A percentile compares a stretch with the other conserved stretches of the same genome.
These are phyloP conservation scores for Pneumocystis canis DNA, from an alignment of 1,139 yeast species.

Conservation along the genomic window DNA sequence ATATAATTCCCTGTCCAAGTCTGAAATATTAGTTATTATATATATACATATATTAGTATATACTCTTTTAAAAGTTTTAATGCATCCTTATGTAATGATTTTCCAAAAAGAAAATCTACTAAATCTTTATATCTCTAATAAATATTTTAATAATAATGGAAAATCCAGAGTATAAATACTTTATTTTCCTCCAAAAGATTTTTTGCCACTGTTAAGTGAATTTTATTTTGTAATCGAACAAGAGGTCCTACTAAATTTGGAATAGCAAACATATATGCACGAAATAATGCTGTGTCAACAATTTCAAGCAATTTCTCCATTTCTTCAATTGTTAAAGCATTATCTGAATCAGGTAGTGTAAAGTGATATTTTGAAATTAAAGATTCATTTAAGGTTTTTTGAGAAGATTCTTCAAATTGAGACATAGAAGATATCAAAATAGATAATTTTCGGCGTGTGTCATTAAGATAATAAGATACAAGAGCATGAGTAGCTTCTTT, in stretches of 20 bases:
- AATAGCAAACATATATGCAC: constrained; percentile 51
- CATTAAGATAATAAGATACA: constrained; percentile 40
- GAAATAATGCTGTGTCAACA: constrained; percentile 68
- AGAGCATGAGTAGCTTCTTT: constrained; percentile 34
- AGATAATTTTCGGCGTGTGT: constrained; percentile 33
- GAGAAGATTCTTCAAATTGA: constrained; percentile 15
- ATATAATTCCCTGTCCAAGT: constrained; percentile 15
- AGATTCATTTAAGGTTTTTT: constrained; percentile 20
- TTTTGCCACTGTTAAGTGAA: constrained; percentile 53
- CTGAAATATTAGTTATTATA: constrained; percentile 3
- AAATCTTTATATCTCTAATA: constrained; percentile 45
- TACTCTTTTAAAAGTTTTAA: constrained; percentile 36
- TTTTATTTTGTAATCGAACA: constrained; percentile 56
- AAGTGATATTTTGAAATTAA: constrained; percentile 16
- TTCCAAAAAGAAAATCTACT: constrained; percentile 61
- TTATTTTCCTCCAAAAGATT: constrained; percentile 35
- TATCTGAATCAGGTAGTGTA: constrained; percentile 22
- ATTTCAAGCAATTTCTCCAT: constrained; percentile 32
- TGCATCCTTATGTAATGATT: constrained; percentile 52
- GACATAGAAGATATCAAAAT: constrained; percentile 8
- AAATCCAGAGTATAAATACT: neutral
- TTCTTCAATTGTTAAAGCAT: constrained; percentile 15
- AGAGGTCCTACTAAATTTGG: constrained; percentile 73
- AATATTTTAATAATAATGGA: neutral
- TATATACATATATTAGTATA: neutral